Conservation (phyloP, 306 rosid genomes). For the Fagus sylvatica region DNA sequence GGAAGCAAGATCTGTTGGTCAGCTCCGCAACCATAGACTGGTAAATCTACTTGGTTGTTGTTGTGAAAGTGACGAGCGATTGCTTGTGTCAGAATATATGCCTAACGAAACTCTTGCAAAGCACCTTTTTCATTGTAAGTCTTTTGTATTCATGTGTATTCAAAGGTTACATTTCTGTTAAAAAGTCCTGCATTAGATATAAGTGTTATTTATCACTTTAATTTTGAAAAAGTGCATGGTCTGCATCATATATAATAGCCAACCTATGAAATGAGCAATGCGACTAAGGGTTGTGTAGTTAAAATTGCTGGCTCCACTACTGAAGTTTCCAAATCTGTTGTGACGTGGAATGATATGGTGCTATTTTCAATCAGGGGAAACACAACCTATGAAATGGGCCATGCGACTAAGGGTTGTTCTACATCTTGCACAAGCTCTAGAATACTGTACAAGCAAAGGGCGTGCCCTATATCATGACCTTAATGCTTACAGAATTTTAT, state of each 20-base stretch:
- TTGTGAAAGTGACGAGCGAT: slow-evolving; percentile 75
- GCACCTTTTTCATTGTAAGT: slow-evolving; percentile 78
- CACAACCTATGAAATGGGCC: slow-evolving; percentile 82
- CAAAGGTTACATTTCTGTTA: background rate
- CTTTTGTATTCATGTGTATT: background rate
- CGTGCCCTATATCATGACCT: slow-evolving; percentile 81
- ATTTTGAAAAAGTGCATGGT: background rate
- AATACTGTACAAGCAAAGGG: slow-evolving; percentile 83
- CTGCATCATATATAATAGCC: background rate
- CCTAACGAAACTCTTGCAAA: slow-evolving; percentile 82
- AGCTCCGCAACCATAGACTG: slow-evolving; percentile 72
- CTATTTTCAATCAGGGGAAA: slow-evolving; percentile 58
- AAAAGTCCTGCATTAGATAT: background rate
- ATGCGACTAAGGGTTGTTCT: slow-evolving; percentile 80
- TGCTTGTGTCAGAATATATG: slow-evolving; percentile 83
- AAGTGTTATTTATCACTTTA: background rate
- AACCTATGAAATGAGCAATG: background rate
- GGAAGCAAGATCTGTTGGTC: slow-evolving; percentile 83
- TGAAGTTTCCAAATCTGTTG: background rate
- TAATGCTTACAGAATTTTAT: slow-evolving; percentile 79
- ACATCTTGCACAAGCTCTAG: slow-evolving; percentile 85
- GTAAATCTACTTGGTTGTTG: slow-evolving; percentile 77
- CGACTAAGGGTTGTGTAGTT: slow-evolving; percentile 10
- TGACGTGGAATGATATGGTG: slow-evolving; percentile 23
- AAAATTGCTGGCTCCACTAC: slow-evolving; percentile 8